Evolutionary conservation across 768 basidiomycete genomes (phyloP).

Genomic region (Hericium erinaceus): DNA sequence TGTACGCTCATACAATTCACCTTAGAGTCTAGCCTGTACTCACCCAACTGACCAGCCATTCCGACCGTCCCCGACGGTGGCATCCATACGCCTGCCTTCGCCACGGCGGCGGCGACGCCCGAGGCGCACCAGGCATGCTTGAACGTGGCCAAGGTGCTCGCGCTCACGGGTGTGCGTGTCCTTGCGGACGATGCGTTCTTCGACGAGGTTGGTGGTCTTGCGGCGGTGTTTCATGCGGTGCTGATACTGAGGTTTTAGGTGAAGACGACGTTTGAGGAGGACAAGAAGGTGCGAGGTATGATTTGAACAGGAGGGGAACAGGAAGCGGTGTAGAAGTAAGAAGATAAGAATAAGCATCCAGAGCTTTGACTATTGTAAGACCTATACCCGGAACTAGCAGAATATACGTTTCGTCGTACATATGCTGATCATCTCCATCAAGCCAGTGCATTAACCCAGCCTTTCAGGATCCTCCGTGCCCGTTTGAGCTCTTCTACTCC

Average conservation of each 20-base stretch:
- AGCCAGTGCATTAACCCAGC: too few relatives aligned
- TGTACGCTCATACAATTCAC: constrained; percentile 24
- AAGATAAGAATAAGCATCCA: too few relatives aligned
- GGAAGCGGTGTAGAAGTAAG: too few relatives aligned
- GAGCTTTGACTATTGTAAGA: too few relatives aligned
- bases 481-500: too few relatives aligned
- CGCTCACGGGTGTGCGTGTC: constrained; percentile 58
- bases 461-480: too few relatives aligned
- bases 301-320: neutral
- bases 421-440: too few relatives aligned
- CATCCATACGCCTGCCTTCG: constrained; percentile 68
- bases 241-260: constrained; percentile 1
- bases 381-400: too few relatives aligned
- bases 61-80: constrained; percentile 65
- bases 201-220: constrained; percentile 34
- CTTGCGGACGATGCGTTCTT: constrained; percentile 62
- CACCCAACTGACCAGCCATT: constrained; percentile 40
- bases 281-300: neutral
- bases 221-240: neutral
- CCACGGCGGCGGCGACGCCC: constrained; percentile 49
- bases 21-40: neutral
- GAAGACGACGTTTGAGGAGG: constrained; percentile 8
- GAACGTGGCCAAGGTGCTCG: constrained; percentile 61
- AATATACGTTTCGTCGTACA: too few relatives aligned
- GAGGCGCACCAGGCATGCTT: constrained; percentile 60